Evolutionary conservation across 495 filamentous ascomycete species (phyloP).

Genomic region (Hypomontagnella submonticulosa): DNA sequence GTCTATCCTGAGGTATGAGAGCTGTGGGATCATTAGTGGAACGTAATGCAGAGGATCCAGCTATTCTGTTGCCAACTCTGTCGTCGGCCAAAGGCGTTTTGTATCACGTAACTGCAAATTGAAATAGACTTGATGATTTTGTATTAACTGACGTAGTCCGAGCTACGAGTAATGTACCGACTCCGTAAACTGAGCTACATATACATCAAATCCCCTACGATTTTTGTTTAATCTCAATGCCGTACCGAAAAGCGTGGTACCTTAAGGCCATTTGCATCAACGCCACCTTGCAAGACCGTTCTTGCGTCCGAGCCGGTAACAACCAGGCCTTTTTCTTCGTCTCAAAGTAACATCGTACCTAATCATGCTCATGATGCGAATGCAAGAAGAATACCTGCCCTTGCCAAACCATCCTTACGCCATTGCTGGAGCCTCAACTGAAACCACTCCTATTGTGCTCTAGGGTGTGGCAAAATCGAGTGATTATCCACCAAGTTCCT

Average conservation of each 20-base stretch:
- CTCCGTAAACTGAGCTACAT: conserved; percentile 24
- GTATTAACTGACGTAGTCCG: conserved; percentile 19
- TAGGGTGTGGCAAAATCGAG: conserved; percentile 43
- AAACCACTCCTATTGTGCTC: conserved; percentile 36
- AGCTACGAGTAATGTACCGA: conserved; percentile 22
- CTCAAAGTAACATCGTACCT: conserved; percentile 30
- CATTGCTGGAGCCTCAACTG: conserved; percentile 45
- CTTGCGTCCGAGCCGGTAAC: conserved; percentile 15
- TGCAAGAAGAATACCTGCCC: conserved; percentile 40
- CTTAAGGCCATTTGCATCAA: conserved; percentile 8
- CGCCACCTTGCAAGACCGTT: conserved; percentile 16
- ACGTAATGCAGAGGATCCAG: background rate
- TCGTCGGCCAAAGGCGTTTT: conserved; percentile 1
- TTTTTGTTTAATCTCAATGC: background rate
- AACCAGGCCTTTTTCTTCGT: conserved; percentile 12
- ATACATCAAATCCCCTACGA: conserved; percentile 23
- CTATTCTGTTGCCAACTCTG: background rate
- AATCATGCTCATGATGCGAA: conserved; percentile 42
- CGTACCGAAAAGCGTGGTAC: conserved; percentile 1
- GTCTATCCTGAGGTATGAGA: conserved; percentile 68
- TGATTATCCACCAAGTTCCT: conserved; percentile 44
- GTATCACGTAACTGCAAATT: background rate
- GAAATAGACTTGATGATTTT: conserved; percentile 33
- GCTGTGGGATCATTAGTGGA: background rate
- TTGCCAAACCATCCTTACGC: conserved; percentile 44